Percentiles rank a stretch among this genome's conserved stretches.
Evolutionary conservation across 108 stramenopile genomes (phyloP).

Genomic region (Fistulifera solaris): DNA sequence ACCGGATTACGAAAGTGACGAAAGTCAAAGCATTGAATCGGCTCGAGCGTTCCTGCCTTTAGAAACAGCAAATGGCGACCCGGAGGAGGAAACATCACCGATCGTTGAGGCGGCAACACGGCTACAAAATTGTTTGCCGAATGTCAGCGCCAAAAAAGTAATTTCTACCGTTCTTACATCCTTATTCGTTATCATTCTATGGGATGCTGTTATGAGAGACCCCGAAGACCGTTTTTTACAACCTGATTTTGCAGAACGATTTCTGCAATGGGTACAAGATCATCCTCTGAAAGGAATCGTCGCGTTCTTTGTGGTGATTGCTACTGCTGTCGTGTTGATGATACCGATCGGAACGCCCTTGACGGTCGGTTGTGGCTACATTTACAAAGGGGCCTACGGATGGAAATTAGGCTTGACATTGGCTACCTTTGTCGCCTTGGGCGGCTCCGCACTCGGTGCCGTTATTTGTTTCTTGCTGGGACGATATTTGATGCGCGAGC

Average conservation of each 20-base stretch:
- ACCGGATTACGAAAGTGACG: too few species aligned
- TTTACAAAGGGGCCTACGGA: conserved; percentile 74
- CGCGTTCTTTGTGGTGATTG: conserved; percentile 42
- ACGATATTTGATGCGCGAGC: conserved; percentile 63
- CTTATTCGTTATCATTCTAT: conserved; percentile 24
- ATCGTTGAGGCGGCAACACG: too few species aligned
- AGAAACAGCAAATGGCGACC: too few species aligned
- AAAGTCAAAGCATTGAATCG: too few species aligned
- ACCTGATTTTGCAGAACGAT: conserved; percentile 36
- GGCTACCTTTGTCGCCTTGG: conserved; percentile 47
- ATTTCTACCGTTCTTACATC: conserved; percentile 11
- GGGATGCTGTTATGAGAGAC: conserved; percentile 30
- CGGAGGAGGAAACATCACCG: too few species aligned
- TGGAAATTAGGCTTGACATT: conserved; percentile 57
- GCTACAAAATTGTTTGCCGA: too few species aligned
- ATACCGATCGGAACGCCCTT: conserved; percentile 51
- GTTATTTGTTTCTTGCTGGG: conserved; percentile 65
- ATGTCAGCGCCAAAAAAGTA: conserved; percentile 24
- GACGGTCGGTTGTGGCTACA: conserved; percentile 70
- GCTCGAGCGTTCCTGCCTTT: too few species aligned
- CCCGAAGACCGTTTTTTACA: conserved; percentile 38
- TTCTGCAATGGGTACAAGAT: conserved; percentile 37
- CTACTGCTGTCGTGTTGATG: conserved; percentile 33
- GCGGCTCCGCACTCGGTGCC: conserved; percentile 56
- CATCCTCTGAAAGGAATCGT: conserved; percentile 38